Base-by-base conservation (phyloP, 176 grass and related monocot species). In the Musa acuminata region DNA sequence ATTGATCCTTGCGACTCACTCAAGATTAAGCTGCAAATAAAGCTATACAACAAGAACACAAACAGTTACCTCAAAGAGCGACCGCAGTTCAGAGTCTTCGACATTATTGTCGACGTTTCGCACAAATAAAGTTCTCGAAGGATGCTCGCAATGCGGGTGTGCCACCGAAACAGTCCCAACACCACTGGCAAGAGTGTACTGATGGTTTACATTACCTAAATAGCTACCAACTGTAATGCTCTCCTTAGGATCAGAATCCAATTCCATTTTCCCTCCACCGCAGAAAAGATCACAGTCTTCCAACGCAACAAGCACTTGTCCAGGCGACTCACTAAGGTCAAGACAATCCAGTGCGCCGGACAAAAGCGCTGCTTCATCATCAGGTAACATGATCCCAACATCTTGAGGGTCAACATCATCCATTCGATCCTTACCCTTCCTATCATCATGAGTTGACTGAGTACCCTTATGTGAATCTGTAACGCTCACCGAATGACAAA, bases 91-190 rank as follows among this genome's bases (percentile, higher is more conserved):
- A 25, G 55, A 79, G 52, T 88, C 86, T 67, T 88, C 82, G 13
- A 84, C 79, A 76, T 76, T 88, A 62, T 82, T 84, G 54, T 84
- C 84, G 22, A 88, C 84, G 71, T 88, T 88, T 26, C 86, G 51
- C 9, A 88, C 86, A 67, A 88, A 88, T 23, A 88, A 82, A 59
- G 86, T 88, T 72, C 86, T 88, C 52, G 86, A 88, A 0, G 86
- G 86, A 68, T 88, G 86, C 52, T 88, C 86, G 25, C 86, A 82
- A 72, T 75, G 81, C 67, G 86, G 86, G 81, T 88, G 86, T 72
- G 84, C 86, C 1, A 82, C 86, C 21, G 75, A 74, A 53, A 84
- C 52, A n/a, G 86, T 79, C 23, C 86, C 86, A 72, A 59, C 75
- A 59, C 79, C 71, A 67, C 69, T 88, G 59, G 67, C 64, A 68